phyloP scores from a whole-genome alignment of 768 basidiomycete genomes.

The Kwoniella newhampshirensis region DNA sequence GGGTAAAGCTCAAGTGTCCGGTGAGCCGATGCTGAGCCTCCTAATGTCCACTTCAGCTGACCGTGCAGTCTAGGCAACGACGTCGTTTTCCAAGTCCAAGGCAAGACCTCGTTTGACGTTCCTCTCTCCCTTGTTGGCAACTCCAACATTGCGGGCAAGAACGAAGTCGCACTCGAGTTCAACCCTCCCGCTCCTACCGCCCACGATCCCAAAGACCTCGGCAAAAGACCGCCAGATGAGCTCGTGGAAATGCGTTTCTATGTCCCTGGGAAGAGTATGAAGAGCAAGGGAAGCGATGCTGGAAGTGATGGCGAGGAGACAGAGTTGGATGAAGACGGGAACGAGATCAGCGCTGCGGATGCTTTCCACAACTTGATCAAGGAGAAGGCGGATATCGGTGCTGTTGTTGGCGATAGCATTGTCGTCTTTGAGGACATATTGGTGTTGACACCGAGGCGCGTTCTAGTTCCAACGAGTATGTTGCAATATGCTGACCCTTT shows the following conservation, averaged over 20 bases:
- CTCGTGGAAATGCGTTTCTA: constrained; percentile 96
- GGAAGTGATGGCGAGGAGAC: constrained; percentile 65
- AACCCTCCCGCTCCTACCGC: constrained; percentile 32
- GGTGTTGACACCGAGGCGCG: constrained; percentile 74
- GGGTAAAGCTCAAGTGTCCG: constrained; percentile 92
- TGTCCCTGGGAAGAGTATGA: constrained; percentile 62
- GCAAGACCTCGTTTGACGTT: constrained; percentile 83
- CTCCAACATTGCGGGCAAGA: constrained; percentile 94
- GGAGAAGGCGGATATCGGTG: constrained; percentile 91
- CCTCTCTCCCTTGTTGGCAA: constrained; percentile 85
- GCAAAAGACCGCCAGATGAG: constrained; percentile 65
- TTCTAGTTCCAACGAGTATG: background rate
- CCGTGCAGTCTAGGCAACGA: constrained; percentile 67
- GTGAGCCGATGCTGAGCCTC: constrained; percentile 55
- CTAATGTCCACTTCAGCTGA: background rate
- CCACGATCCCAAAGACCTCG: constrained; percentile 41
- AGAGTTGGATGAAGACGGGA: constrained; percentile 50
- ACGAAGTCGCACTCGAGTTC: constrained; percentile 99
- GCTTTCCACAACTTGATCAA: constrained; percentile 95
- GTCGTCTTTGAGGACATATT: constrained; percentile 93
- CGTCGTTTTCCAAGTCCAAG: constrained; percentile 83
- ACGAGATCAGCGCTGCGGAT: constrained; percentile 77
- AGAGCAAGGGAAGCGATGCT: constrained; percentile 44
- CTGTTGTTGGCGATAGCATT: constrained; percentile 85
- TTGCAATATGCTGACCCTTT: background rate